phyloP scores from a whole-genome alignment of 2,329 filamentous ascomycete species.

The Beauveria sp. region DNA sequence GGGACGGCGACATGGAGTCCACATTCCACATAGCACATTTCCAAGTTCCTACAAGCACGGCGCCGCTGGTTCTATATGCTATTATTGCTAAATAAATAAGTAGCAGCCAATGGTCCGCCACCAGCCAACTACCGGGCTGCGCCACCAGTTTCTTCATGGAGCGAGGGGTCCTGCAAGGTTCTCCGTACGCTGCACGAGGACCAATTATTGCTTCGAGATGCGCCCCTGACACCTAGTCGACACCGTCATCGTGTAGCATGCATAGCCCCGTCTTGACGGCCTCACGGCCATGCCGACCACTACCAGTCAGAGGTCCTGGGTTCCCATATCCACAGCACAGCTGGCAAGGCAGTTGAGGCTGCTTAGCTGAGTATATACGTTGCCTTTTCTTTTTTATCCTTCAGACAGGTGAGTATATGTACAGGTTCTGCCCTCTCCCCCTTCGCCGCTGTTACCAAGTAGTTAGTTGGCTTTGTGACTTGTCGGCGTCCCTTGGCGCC shows the following conservation, averaged over 20 bases:
- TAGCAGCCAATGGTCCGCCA: background rate
- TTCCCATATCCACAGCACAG: background rate
- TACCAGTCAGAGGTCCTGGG: background rate
- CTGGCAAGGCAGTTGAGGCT: background rate
- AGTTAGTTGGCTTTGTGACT: no score
- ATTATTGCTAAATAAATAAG: no score
- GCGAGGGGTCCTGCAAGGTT: background rate
- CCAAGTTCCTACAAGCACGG: background rate
- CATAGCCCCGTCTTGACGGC: background rate
- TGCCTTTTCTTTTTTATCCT: background rate
- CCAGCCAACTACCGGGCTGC: background rate
- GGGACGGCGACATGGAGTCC: no score
- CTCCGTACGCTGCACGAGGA: background rate
- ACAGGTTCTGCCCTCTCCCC: background rate
- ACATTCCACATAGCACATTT: background rate
- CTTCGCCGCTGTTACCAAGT: background rate
- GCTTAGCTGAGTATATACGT: background rate
- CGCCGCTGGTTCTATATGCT: background rate
- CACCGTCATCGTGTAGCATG: background rate
- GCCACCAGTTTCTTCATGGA: background rate
- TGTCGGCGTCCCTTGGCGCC: background rate
- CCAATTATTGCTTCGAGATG: background rate
- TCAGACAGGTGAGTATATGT: background rate
- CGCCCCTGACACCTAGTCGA: background rate
- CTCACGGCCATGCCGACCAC: background rate